Evolutionary conservation across 768 basidiomycete genomes (phyloP).

Genomic region (Xerocomus brunneocitrinus): DNA sequence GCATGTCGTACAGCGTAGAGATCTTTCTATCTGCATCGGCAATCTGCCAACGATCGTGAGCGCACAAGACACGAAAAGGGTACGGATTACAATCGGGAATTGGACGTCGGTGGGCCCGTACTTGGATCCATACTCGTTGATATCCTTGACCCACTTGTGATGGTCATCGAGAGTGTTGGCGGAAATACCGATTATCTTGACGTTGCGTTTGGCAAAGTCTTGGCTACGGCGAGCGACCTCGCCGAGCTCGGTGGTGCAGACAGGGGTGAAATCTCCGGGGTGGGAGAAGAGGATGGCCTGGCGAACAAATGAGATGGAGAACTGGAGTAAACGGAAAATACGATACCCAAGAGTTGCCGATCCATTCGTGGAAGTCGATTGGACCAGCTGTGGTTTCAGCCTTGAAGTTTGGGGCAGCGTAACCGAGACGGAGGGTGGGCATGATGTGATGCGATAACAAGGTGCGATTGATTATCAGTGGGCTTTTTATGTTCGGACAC

Average conservation of each 20-base stretch:
- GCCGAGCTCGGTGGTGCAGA: conserved; percentile 96
- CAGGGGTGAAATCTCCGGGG: conserved; percentile 88
- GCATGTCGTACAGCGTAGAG: conserved; percentile 89
- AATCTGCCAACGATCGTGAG: conserved; percentile 50
- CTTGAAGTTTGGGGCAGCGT: conserved; percentile 85
- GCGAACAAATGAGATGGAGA: not conserved
- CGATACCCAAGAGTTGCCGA: conserved; percentile 81
- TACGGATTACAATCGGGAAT: conserved; percentile 76
- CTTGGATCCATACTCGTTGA: conserved; percentile 73
- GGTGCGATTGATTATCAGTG: conserved; percentile 2
- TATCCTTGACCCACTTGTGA: conserved; percentile 84
- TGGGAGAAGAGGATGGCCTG: conserved; percentile 91
- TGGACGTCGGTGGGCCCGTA: conserved; percentile 67
- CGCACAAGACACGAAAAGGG: not conserved
- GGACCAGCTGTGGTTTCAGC: conserved; percentile 83
- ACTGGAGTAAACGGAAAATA: not conserved
- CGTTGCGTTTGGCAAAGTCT: conserved; percentile 83
- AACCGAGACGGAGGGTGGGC: conserved; percentile 73
- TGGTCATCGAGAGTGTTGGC: conserved; percentile 88
- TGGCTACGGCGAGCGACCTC: conserved; percentile 84
- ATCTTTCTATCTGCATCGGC: conserved; percentile 87
- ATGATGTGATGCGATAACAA: conserved; percentile 21
- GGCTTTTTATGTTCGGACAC: conserved; percentile 10
- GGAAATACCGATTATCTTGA: conserved; percentile 91
- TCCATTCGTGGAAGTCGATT: conserved; percentile 93